These are phyloP conservation scores for Gnomoniopsis smithogilvyi DNA, from an alignment of 2,329 filamentous ascomycete species.

Conservation along the genomic window DNA sequence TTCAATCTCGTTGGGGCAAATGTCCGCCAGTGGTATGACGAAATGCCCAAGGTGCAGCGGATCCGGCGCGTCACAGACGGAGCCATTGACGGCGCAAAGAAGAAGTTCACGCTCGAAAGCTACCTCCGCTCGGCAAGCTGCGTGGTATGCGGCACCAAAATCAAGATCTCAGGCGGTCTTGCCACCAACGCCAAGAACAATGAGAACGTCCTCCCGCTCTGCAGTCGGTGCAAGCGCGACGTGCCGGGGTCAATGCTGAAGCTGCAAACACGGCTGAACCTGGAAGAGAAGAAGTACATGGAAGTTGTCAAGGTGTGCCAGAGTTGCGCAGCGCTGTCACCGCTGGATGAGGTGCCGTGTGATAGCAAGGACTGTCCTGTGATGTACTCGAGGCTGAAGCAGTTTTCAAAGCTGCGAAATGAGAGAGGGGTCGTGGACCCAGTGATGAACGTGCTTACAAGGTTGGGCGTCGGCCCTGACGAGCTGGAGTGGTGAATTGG, in stretches of 20 bases:
- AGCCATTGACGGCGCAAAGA: slow-evolving; percentile 26
- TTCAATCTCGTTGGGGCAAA: slow-evolving; percentile 96
- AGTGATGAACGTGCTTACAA: slow-evolving; percentile 31
- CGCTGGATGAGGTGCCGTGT: slow-evolving; percentile 75
- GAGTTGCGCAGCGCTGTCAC: slow-evolving; percentile 71
- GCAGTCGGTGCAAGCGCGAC: slow-evolving; percentile 51
- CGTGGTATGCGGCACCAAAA: slow-evolving; percentile 67
- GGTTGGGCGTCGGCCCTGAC: slow-evolving; percentile 22
- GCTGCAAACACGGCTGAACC: slow-evolving; percentile 60
- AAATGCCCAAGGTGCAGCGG: slow-evolving; percentile 89
- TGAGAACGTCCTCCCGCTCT: slow-evolving; percentile 45
- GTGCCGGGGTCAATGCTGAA: slow-evolving; percentile 59
- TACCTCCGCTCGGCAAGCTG: slow-evolving; percentile 84
- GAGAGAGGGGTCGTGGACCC: slow-evolving; percentile 36
- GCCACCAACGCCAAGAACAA: slow-evolving; percentile 20
- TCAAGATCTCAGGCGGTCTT: slow-evolving; percentile 26
- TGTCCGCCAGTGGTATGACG: slow-evolving; percentile 87
- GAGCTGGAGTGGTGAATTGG: slow-evolving; percentile 33
- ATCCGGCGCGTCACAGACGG: slow-evolving; percentile 58
- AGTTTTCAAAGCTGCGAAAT: slow-evolving; percentile 44
- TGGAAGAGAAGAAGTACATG: slow-evolving; percentile 59
- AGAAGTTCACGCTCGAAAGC: slow-evolving; percentile 80
- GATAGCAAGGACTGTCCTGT: slow-evolving; percentile 91
- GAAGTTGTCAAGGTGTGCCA: slow-evolving; percentile 73
- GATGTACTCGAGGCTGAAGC: slow-evolving; percentile 75